phyloP scores from a whole-genome alignment of 108 stramenopile species.

The Schizochytrium sp. region DNA sequence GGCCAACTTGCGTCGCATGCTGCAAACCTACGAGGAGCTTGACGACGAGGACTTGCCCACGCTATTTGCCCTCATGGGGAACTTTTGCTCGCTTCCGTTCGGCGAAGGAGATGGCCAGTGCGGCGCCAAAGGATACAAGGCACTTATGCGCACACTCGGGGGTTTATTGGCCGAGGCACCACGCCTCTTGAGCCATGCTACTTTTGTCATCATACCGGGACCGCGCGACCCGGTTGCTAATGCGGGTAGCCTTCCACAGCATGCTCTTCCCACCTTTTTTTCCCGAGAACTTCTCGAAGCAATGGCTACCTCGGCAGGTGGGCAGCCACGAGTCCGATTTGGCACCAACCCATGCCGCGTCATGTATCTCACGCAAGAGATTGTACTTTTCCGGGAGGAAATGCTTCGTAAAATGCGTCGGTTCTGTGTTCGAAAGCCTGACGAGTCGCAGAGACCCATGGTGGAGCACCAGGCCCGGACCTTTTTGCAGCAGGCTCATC shows the following conservation, averaged over 20 bases:
- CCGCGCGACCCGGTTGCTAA: slow-evolving; percentile 58
- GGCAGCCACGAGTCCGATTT: slow-evolving; percentile 27
- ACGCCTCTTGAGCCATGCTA: slow-evolving; percentile 46
- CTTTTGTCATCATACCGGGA: slow-evolving; percentile 82
- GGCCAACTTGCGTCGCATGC: slow-evolving; percentile 62
- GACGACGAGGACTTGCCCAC: slow-evolving; percentile 37
- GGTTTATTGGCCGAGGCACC: slow-evolving; percentile 55
- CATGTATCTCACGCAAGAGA: slow-evolving; percentile 69
- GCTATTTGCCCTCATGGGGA: slow-evolving; percentile 84
- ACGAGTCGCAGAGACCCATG: slow-evolving; percentile 29
- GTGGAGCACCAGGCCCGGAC: slow-evolving; percentile 64
- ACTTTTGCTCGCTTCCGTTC: slow-evolving; percentile 64
- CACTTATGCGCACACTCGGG: slow-evolving; percentile 57
- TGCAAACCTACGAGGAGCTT: slow-evolving; percentile 58
- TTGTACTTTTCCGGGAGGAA: slow-evolving; percentile 80
- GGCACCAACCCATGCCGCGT: slow-evolving; percentile 77
- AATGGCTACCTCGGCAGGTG: slow-evolving; percentile 35
- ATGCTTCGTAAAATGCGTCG: slow-evolving; percentile 66
- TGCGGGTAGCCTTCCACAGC: slow-evolving; percentile 49
- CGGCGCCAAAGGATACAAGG: slow-evolving; percentile 42
- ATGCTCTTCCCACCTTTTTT: slow-evolving; percentile 55
- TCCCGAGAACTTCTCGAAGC: slow-evolving; percentile 31
- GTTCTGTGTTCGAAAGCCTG: slow-evolving; percentile 55
- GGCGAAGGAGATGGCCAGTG: slow-evolving; percentile 24
- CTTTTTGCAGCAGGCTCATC: slow-evolving; percentile 76